Evolutionary conservation across 2,329 filamentous ascomycete genomes (phyloP).

Genomic region (Colletotrichum sp.): DNA sequence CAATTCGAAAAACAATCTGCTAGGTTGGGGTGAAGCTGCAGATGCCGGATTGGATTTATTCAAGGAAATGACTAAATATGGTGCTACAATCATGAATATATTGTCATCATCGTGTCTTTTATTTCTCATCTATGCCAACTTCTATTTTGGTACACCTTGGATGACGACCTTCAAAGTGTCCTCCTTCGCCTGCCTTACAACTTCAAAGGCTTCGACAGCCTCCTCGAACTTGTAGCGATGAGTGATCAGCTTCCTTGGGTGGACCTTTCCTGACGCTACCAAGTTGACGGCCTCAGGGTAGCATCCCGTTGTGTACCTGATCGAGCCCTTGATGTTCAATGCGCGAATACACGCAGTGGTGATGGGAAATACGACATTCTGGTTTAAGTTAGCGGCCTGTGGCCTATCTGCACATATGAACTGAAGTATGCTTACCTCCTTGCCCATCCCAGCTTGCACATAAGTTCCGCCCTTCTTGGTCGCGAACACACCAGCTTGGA

Average conservation of each 20-base stretch:
- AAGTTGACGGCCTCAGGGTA: conserved; percentile 63
- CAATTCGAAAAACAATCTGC: too few species aligned
- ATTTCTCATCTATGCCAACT: not conserved
- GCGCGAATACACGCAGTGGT: conserved; percentile 75
- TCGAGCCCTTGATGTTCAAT: conserved; percentile 74
- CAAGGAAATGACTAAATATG: too few species aligned
- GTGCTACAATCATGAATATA: too few species aligned
- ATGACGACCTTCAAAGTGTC: conserved; percentile 75
- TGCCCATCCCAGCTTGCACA: conserved; percentile 58
- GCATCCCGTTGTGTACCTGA: conserved; percentile 80
- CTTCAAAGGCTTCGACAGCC: conserved; percentile 69
- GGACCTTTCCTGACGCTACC: conserved; percentile 51
- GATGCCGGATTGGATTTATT: too few species aligned
- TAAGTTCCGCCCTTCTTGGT: conserved; percentile 51
- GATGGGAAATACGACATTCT: conserved; percentile 63
- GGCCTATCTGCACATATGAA: not conserved
- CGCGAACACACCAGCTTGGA: conserved; percentile 50
- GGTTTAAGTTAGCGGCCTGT: not conserved
- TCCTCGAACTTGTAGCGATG: conserved; percentile 69
- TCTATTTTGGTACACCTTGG: conserved; percentile 37
- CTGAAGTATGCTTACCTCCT: conserved; percentile 27
- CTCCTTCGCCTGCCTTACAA: conserved; percentile 72
- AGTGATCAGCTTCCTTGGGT: conserved; percentile 64
- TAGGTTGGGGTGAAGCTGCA: too few species aligned
- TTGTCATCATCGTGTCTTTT: not conserved